phyloP scores from a whole-genome alignment of 1,139 yeast species.

The Yamadazyma oceani region DNA sequence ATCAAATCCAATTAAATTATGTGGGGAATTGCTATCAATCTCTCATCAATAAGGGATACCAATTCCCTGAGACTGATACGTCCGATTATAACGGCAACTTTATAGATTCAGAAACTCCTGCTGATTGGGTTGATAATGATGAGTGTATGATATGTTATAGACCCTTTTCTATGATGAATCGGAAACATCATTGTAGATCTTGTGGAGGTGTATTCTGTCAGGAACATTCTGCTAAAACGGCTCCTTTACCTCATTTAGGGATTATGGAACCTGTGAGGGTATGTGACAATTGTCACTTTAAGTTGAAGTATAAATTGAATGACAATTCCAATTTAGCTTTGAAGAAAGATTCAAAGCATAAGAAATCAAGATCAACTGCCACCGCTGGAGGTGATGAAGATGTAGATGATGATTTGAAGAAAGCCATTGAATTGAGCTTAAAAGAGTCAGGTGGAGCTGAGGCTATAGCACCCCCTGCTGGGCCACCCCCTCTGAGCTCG shows the following conservation, averaged over 20 bases:
- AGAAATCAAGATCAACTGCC: not conserved
- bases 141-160: conserved; percentile 93
- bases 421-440: conserved; percentile 78
- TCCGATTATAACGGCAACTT: conserved; percentile 45
- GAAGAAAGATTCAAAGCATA: conserved; percentile 4
- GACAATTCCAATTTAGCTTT: conserved; percentile 9
- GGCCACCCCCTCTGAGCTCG: conserved; percentile 15
- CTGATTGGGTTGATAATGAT: conserved; percentile 96
- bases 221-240: conserved; percentile 68
- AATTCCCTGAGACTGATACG: conserved; percentile 61
- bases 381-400: conserved; percentile 21
- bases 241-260: conserved; percentile 80
- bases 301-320: conserved; percentile 27
- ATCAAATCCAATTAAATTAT: conserved; percentile 65
- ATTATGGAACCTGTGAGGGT: conserved; percentile 88
- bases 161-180: conserved; percentile 73
- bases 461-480: conserved; percentile 14
- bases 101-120: conserved; percentile 90
- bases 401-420: conserved; percentile 75
- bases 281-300: conserved; percentile 84
- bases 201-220: conserved; percentile 96
- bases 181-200: conserved; percentile 95
- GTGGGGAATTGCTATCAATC: conserved; percentile 62
- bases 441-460: conserved; percentile 46
- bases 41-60: conserved; percentile 61